Percentiles rank a stretch among this genome's conserved stretches.
These are phyloP conservation scores for Plasmodium ovale DNA, from an alignment of 169 alveolate genomes.

Conservation along the genomic window DNA sequence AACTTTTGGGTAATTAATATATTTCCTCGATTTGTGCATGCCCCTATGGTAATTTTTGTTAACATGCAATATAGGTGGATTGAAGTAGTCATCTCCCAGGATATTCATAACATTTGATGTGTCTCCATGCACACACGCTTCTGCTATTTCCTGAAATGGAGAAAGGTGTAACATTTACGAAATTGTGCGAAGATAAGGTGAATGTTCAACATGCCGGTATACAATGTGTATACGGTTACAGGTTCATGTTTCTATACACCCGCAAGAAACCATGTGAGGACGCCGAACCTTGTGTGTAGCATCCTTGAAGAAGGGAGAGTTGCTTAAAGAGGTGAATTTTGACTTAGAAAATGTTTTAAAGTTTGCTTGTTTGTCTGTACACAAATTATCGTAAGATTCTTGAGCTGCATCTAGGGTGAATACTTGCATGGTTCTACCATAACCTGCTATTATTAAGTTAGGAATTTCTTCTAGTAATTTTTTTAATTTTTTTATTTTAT, in stretches of 20 bases:
- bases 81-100: neutral
- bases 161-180: neutral
- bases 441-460: conserved; percentile 77
- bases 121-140: neutral
- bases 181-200: neutral
- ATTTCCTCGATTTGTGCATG: neutral
- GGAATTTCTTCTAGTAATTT: conserved; percentile 79
- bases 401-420: conserved; percentile 77
- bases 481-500: conserved; percentile 68
- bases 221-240: neutral
- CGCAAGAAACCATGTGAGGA: neutral
- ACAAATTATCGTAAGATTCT: conserved; percentile 69
- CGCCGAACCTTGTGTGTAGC: conserved; percentile 48
- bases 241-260: neutral
- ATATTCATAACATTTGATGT: neutral
- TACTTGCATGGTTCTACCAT: conserved; percentile 80
- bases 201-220: neutral
- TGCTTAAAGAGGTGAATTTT: conserved; percentile 51
- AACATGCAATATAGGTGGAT: neutral
- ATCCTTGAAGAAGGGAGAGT: conserved; percentile 46
- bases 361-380: conserved; percentile 26
- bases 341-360: conserved; percentile 54
- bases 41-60: neutral
- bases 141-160: neutral
- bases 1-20: neutral